phyloP scores from a whole-genome alignment of 2,329 filamentous ascomycete genomes.

The Trichoderma simmonsii region DNA sequence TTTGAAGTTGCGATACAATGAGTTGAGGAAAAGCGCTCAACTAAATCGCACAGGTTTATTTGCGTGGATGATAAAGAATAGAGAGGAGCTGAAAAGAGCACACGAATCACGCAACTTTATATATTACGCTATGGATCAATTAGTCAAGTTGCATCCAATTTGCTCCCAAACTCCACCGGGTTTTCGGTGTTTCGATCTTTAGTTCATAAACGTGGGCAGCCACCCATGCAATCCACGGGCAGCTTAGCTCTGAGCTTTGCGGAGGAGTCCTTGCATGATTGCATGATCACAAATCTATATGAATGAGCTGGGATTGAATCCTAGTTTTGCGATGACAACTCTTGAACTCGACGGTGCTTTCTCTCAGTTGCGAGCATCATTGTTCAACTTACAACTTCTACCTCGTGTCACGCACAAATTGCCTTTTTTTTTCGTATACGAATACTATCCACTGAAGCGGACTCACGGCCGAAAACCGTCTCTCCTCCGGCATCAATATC shows the following conservation, averaged over 20 bases:
- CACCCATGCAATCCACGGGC: neutral
- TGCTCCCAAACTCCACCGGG: neutral
- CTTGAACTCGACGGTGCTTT: neutral
- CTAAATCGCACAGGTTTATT: neutral
- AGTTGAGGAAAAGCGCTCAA: neutral
- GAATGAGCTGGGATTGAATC: neutral
- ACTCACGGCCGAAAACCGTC: neutral
- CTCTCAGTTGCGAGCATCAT: neutral
- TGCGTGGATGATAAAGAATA: neutral
- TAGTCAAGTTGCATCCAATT: neutral
- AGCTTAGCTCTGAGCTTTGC: neutral
- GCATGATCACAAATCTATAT: neutral
- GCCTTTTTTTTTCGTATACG: too few species aligned
- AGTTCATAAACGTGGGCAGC: neutral
- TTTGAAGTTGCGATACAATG: neutral
- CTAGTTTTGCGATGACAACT: neutral
- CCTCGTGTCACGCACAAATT: neutral
- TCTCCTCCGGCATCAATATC: neutral
- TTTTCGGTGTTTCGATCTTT: neutral
- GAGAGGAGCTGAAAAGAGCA: neutral
- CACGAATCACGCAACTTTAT: neutral
- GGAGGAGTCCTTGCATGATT: neutral
- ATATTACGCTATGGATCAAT: neutral
- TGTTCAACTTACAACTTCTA: neutral
- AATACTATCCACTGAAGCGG: neutral